A percentile compares a stretch with the other conserved stretches of the same genome.
Evolutionary conservation across 768 basidiomycete species (phyloP).

Genomic region (Daedaleopsis sinensis): DNA sequence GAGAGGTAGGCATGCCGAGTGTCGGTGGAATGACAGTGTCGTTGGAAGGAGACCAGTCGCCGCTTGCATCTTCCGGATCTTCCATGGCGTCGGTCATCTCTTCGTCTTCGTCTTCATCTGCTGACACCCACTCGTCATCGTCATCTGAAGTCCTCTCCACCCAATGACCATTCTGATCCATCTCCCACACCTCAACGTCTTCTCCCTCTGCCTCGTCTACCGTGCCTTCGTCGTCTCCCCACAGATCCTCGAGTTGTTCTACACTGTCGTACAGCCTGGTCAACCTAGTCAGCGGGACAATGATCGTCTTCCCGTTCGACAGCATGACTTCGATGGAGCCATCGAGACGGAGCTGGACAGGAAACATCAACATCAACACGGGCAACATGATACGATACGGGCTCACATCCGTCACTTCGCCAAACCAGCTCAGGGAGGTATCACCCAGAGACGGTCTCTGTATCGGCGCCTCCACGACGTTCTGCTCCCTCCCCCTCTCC

Average conservation of each 20-base stretch:
- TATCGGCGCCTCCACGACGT: slow-evolving; percentile 44
- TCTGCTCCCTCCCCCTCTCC: slow-evolving; percentile 40
- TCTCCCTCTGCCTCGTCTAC: slow-evolving; percentile 46
- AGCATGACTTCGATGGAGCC: slow-evolving; percentile 76
- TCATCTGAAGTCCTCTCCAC: slow-evolving; percentile 28
- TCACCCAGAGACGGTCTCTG: slow-evolving; percentile 44
- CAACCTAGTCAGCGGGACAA: slow-evolving; percentile 67
- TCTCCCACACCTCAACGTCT: slow-evolving; percentile 42
- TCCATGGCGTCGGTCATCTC: slow-evolving; percentile 43
- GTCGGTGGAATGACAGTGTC: slow-evolving; percentile 16
- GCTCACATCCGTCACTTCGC: slow-evolving; percentile 78
- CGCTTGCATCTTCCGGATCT: slow-evolving; percentile 33
- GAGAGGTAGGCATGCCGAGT: slow-evolving; percentile 1
- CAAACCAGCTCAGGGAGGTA: slow-evolving; percentile 71
- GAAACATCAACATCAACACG: too few relatives aligned
- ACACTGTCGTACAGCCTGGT: slow-evolving; percentile 81
- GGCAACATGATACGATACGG: too few relatives aligned
- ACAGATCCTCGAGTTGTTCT: slow-evolving; percentile 74
- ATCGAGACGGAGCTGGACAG: slow-evolving; percentile 65
- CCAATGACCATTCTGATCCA: slow-evolving; percentile 44
- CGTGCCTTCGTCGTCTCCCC: slow-evolving; percentile 47
- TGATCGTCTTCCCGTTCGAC: slow-evolving; percentile 51
- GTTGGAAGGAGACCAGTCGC: slow-evolving; percentile 29
- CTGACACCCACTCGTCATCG: slow-evolving; percentile 37
- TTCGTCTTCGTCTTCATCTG: slow-evolving; percentile 31